These are phyloP conservation scores for Beauveria medogensis DNA, from an alignment of 2,329 filamentous ascomycete species.

Conservation along the genomic window DNA sequence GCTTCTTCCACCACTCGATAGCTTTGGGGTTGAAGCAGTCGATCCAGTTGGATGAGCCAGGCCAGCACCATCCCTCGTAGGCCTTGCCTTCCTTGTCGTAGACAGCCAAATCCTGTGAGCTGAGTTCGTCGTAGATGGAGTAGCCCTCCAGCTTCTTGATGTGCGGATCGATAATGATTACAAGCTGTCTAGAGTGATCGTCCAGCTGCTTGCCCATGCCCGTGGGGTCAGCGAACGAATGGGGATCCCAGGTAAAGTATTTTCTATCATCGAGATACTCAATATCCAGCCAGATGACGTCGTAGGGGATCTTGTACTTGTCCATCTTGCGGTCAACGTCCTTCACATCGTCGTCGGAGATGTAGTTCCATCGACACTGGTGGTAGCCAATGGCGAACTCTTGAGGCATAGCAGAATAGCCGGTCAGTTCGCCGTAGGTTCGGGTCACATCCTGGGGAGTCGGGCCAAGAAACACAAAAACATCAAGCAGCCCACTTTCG, in stretches of 20 bases:
- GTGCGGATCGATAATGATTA: constrained; percentile 92
- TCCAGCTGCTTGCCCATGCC: constrained; percentile 85
- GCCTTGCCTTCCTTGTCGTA: constrained; percentile 83
- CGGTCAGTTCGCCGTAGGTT: constrained; percentile 82
- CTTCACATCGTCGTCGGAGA: constrained; percentile 92
- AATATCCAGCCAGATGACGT: constrained; percentile 98
- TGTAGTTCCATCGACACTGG: constrained; percentile 98
- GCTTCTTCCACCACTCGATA: constrained; percentile 78
- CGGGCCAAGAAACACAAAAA: constrained; percentile 91
- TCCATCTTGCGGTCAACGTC: constrained; percentile 96
- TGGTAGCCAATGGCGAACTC: constrained; percentile 91
- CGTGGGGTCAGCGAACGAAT: constrained; percentile 79
- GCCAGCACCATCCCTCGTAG: constrained; percentile 99
- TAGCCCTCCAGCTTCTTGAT: constrained; percentile 89
- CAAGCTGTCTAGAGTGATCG: constrained; percentile 77
- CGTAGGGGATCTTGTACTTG: constrained; percentile 90
- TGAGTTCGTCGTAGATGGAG: constrained; percentile 68
- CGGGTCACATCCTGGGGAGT: constrained; percentile 74
- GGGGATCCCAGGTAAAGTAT: constrained; percentile 94
- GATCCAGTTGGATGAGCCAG: constrained; percentile 91
- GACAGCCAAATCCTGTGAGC: constrained; percentile 73
- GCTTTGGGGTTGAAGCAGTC: constrained; percentile 94
- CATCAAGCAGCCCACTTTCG: constrained; percentile 78
- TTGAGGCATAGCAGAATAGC: constrained; percentile 83
- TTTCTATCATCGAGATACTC: constrained; percentile 96